phyloP scores from a whole-genome alignment of 371 early-diverging fungal genomes.

The Mortierella sp. region DNA sequence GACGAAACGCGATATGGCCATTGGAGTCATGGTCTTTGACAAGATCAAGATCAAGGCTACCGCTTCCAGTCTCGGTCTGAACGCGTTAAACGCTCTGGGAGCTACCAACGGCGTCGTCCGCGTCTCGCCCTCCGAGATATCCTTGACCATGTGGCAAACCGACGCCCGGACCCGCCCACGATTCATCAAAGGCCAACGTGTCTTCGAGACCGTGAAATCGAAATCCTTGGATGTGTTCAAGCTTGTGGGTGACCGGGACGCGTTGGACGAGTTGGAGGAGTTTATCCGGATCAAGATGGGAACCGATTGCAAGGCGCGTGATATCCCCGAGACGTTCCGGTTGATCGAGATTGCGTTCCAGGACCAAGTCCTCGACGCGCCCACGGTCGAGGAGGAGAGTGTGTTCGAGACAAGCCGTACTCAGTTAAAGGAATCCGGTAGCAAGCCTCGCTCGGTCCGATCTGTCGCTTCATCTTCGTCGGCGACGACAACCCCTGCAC shows the following conservation, averaged over 20 bases:
- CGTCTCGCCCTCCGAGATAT: slow-evolving; percentile 34
- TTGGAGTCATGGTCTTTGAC: slow-evolving; percentile 44
- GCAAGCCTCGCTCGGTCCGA: background rate
- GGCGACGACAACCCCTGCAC: background rate
- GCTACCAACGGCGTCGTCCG: slow-evolving; percentile 32
- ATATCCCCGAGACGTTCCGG: slow-evolving; percentile 29
- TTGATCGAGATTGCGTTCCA: slow-evolving; percentile 44
- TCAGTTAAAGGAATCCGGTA: background rate
- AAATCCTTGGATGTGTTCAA: slow-evolving; percentile 49
- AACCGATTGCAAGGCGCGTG: slow-evolving; percentile 31
- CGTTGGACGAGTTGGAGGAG: slow-evolving; percentile 42
- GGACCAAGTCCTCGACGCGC: slow-evolving; percentile 18
- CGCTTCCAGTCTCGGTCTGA: slow-evolving; percentile 30
- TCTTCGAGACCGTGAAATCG: slow-evolving; percentile 31
- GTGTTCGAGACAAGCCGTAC: background rate
- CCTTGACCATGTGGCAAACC: slow-evolving; percentile 41
- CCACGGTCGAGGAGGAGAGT: background rate
- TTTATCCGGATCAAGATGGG: slow-evolving; percentile 47
- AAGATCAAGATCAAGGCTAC: slow-evolving; percentile 30
- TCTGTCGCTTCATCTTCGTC: background rate
- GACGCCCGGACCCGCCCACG: slow-evolving; percentile 32
- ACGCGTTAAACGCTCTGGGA: slow-evolving; percentile 12
- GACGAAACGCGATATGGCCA: slow-evolving; percentile 42
- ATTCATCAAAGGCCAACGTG: slow-evolving; percentile 28
- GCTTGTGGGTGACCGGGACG: slow-evolving; percentile 36